phyloP scores from a whole-genome alignment of 768 basidiomycete genomes.

The Hericium rajendrae region DNA sequence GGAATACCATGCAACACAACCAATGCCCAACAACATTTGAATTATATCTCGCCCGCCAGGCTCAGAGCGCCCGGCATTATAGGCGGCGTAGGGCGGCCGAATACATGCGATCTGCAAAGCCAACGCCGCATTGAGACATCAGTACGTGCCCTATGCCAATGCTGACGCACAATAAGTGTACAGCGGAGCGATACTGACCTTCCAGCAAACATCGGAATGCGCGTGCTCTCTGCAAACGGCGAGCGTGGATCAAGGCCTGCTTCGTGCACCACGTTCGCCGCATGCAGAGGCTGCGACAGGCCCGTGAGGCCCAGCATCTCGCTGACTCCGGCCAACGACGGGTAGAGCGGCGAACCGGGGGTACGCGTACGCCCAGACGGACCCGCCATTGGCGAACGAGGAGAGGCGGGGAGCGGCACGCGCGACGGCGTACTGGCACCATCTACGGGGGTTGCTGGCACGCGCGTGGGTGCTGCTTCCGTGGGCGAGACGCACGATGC shows the following conservation, averaged over 20 bases:
- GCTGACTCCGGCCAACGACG: neutral
- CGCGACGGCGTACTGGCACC: neutral
- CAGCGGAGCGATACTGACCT: neutral
- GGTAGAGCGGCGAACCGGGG: neutral
- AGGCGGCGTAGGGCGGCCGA: neutral
- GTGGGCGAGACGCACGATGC: neutral
- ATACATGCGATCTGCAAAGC: neutral
- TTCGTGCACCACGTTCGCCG: neutral
- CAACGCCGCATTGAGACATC: too few species aligned
- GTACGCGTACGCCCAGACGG: neutral
- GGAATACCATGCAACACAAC: neutral
- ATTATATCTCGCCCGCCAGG: neutral
- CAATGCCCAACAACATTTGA: neutral
- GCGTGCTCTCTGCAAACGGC: conserved; percentile 1
- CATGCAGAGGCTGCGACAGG: conserved; percentile 7
- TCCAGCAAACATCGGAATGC: conserved; percentile 1
- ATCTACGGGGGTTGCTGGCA: neutral
- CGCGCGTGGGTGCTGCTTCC: neutral
- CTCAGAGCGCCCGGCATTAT: neutral
- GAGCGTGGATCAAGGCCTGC: conserved; percentile 8
- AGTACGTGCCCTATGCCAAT: too few species aligned
- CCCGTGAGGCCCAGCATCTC: conserved; percentile 1
- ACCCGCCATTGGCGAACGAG: neutral
- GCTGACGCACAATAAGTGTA: too few species aligned
- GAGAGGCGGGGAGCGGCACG: neutral